Evolutionary conservation across 331 rosid species (phyloP), one percentile per base, ranked within the genome.

Genomic region (Saraca asoca): DNA sequence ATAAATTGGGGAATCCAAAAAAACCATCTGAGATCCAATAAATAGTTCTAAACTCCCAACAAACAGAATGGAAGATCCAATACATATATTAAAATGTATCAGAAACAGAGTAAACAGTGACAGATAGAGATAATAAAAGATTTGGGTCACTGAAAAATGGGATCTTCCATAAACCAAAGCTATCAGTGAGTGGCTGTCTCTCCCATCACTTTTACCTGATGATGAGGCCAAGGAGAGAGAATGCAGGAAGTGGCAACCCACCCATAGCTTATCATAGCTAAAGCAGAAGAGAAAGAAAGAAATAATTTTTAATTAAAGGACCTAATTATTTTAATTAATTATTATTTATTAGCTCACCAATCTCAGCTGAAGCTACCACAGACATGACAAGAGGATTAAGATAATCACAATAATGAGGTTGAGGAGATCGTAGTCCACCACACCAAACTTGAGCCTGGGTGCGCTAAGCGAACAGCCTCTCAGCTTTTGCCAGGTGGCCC

Each of bases 21-120:
- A 52, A 51, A 7, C 7, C 60, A 73, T 81, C 80, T 74, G 82
- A 70, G 82, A 81, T 73, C 80, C 74, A 45, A n/a, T 38, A 45
- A 49, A 48, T 29, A 43, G 64, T 60, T 17, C 70, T 1, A 24
- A 24, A 24, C 31, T 24, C 31, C 31, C 31, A 24, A 24, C 31
- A 24, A 24, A 24, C 31, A 24, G 77, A 59, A 43, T 2, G 8
- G 61, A 46, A 70, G 77, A 73, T 69, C 62, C 41, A 24, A 65
- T 7, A 35, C 55, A 62, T 63, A 43, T 55, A 58, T 66, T 46
- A 34, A 19, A 7, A 18, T 57, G 17, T 5, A 53, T n/a, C 5
- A 7, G 43, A 39, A 39, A 8, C 12, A 51, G 49, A 37, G 56
- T 31, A 34, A 52, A 17, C 50, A 56, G 53, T 45, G 71, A 76